Evolutionary conservation across 257 asterid genomes (phyloP).

Genomic region (Rubia yunnanensis): DNA sequence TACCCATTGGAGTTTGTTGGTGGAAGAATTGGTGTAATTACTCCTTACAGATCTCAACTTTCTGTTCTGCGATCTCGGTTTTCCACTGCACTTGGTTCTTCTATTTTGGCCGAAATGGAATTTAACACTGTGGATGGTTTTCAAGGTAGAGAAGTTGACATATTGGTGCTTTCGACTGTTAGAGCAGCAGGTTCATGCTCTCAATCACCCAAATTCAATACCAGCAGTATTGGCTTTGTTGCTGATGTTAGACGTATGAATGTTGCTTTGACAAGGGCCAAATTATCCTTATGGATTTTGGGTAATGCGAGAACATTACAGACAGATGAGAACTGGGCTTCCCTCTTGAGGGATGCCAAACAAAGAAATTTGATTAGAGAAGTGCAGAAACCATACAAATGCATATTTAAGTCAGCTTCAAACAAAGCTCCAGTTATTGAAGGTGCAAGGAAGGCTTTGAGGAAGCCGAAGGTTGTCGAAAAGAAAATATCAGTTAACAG

Average conservation of each 20-base stretch:
- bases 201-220: constrained; percentile 27
- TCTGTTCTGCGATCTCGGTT: constrained; percentile 73
- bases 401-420: constrained; percentile 24
- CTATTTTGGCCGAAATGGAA: constrained; percentile 73
- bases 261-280: constrained; percentile 97
- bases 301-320: constrained; percentile 74
- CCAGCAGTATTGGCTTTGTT: constrained; percentile 73
- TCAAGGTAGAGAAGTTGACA: constrained; percentile 97
- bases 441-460: constrained; percentile 25
- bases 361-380: constrained; percentile 54
- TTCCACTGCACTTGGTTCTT: constrained; percentile 79
- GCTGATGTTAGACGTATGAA: constrained; percentile 99
- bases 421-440: constrained; percentile 26
- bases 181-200: constrained; percentile 65
- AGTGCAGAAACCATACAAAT: constrained; percentile 64
- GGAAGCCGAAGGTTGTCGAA: constrained; percentile 29
- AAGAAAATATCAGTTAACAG: constrained; percentile 19
- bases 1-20: constrained; percentile 70
- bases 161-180: constrained; percentile 85
- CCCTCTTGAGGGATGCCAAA: constrained; percentile 72
- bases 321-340: constrained; percentile 72
- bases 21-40: constrained; percentile 77
- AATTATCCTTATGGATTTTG: constrained; percentile 74
- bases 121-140: constrained; percentile 96
- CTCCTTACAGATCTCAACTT: constrained; percentile 84